A percentile compares a stretch with the other conserved stretches of the same genome.
Conservation (phyloP, 306 rosid genomes). For the Erythrophleum fordii region DNA sequence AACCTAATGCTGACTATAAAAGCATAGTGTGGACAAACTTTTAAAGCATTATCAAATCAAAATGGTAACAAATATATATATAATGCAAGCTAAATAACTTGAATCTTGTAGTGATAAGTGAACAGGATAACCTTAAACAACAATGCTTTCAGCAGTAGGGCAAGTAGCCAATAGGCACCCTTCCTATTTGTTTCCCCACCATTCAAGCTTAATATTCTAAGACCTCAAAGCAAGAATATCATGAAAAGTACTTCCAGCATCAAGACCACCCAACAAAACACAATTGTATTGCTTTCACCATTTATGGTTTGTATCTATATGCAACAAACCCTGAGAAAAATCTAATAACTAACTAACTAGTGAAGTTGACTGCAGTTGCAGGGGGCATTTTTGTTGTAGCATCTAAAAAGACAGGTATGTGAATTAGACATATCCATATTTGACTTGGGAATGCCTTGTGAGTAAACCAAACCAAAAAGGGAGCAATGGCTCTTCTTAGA, state of each 20-base stretch:
- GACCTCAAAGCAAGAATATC: conserved; percentile 61
- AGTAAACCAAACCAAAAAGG: conserved; percentile 73
- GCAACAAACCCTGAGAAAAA: conserved; percentile 60
- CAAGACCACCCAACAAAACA: conserved; percentile 79
- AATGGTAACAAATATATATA: neutral
- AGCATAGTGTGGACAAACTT: neutral
- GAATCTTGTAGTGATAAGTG: neutral
- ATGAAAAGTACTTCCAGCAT: conserved; percentile 88
- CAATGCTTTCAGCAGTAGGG: conserved; percentile 66
- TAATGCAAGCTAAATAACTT: neutral
- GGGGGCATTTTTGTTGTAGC: conserved; percentile 83
- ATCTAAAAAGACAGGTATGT: conserved; percentile 76
- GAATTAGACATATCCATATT: conserved; percentile 59
- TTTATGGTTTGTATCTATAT: conserved; percentile 51
- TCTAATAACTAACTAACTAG: conserved; percentile 58
- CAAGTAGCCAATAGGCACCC: conserved; percentile 81
- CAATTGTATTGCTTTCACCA: conserved; percentile 75
- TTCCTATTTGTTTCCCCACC: conserved; percentile 78
- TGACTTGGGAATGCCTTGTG: conserved; percentile 63
- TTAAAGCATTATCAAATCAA: neutral
- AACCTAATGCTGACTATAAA: neutral
- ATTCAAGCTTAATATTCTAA: conserved; percentile 37
- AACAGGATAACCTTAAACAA: conserved; percentile 54
- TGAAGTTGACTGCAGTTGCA: conserved; percentile 72
- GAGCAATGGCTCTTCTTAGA: conserved; percentile 74